Evolutionary conservation across 1,284 basidiomycete species (phyloP).

Genomic region (Microstroma glucosiphilum): DNA sequence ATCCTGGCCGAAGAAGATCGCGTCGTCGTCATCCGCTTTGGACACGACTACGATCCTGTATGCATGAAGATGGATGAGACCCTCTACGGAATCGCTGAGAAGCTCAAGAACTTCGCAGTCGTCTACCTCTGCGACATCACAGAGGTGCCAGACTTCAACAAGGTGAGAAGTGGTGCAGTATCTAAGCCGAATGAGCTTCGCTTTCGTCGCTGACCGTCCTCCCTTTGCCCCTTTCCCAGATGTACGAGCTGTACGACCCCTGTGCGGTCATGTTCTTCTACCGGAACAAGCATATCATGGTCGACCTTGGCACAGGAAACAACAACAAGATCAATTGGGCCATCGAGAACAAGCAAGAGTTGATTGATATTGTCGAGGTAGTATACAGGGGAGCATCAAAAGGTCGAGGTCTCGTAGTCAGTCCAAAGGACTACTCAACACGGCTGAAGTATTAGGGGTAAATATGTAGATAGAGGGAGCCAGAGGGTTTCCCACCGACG

Average conservation of each 20-base stretch:
- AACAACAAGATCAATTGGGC: constrained; percentile 82
- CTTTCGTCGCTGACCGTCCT: neutral
- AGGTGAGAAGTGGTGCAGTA: constrained; percentile 17
- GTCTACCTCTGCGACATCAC: constrained; percentile 94
- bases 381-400: constrained; percentile 97
- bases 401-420: constrained; percentile 93
- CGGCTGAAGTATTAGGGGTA: constrained; percentile 29
- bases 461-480: neutral
- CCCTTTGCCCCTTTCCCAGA: constrained; percentile 51
- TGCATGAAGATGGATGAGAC: constrained; percentile 99
- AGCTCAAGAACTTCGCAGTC: constrained; percentile 96
- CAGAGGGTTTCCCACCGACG: no score
- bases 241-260: constrained; percentile 52
- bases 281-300: constrained; percentile 98
- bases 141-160: constrained; percentile 97
- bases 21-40: constrained; percentile 89
- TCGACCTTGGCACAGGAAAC: constrained; percentile 97
- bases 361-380: constrained; percentile 97
- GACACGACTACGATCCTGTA: constrained; percentile 81
- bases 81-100: constrained; percentile 82
- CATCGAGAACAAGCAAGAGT: constrained; percentile 50
- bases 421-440: constrained; percentile 66
- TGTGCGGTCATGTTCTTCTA: constrained; percentile 44
- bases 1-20: constrained; percentile 97
- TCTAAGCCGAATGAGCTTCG: neutral